Percentiles rank a stretch among this genome's conserved stretches.
These are phyloP conservation scores for Rhizoclosmatium sp. DNA, from an alignment of 192 early-diverging fungal species.

Conservation along the genomic window DNA sequence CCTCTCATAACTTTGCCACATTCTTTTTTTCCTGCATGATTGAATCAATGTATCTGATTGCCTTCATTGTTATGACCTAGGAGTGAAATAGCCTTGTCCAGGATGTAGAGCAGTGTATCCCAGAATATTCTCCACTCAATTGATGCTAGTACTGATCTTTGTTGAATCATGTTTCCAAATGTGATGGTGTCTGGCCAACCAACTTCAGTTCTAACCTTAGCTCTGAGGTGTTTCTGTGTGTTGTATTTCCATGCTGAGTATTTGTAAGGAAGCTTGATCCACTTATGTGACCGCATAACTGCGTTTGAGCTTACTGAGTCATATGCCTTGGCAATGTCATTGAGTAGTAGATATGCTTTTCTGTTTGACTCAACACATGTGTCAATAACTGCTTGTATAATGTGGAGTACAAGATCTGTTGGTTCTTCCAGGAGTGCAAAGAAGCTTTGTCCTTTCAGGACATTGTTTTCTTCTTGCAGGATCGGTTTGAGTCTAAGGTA, in stretches of 20 bases:
- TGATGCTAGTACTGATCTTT: not conserved
- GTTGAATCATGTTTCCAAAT: not conserved
- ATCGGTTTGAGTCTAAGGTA: not conserved
- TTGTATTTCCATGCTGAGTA: not conserved
- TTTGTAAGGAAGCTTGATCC: not conserved
- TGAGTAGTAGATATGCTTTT: not conserved
- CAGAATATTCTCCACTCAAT: no score
- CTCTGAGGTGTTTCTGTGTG: not conserved
- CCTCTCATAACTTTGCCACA: no score
- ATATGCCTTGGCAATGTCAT: not conserved
- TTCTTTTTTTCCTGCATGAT: no score
- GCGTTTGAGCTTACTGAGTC: not conserved
- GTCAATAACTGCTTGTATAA: not conserved
- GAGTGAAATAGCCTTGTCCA: no score
- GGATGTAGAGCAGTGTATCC: no score
- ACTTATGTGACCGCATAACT: not conserved
- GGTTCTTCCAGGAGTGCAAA: not conserved
- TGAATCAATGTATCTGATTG: no score
- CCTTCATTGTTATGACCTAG: no score
- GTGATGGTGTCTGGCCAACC: not conserved
- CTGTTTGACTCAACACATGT: not conserved
- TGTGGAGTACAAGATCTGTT: not conserved
- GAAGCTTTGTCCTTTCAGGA: constrained; percentile 1
- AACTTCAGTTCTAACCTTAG: not conserved
- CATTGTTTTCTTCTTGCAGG: not conserved